Evolutionary conservation across 2,329 filamentous ascomycete genomes (phyloP).

Genomic region (Aspergillus viridinutans): DNA sequence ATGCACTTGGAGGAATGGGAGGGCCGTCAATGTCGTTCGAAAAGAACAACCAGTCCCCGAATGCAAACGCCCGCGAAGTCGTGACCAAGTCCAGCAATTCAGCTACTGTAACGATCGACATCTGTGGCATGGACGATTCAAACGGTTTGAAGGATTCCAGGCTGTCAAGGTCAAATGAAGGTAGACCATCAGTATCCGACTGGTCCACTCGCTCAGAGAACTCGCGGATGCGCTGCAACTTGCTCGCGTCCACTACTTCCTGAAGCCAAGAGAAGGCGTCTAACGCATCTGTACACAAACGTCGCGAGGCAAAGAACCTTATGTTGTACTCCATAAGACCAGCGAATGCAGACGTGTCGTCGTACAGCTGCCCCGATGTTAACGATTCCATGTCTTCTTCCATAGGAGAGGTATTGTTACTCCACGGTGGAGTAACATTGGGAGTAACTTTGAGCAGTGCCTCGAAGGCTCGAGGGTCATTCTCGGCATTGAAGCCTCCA

Average conservation of each 20-base stretch:
- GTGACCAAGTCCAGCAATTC: conserved; percentile 50
- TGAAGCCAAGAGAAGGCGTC: conserved; percentile 30
- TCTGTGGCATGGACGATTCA: conserved; percentile 30
- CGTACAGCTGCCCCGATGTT: conserved; percentile 26
- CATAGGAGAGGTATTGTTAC: conserved; percentile 15
- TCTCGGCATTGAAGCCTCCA: conserved; percentile 42
- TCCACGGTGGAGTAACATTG: conserved; percentile 31
- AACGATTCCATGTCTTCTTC: conserved; percentile 19
- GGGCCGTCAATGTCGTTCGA: conserved; percentile 52
- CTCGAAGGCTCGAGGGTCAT: conserved; percentile 43
- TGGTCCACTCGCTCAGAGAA: conserved; percentile 25
- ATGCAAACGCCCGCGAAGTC: conserved; percentile 42
- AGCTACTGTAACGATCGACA: conserved; percentile 48
- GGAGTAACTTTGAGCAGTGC: conserved; percentile 33
- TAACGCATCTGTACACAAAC: conserved; percentile 26
- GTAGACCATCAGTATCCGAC: conserved; percentile 8
- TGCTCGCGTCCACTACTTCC: conserved; percentile 33
- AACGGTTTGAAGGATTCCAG: conserved; percentile 14
- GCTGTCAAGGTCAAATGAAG: conserved; percentile 16
- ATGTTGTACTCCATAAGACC: conserved; percentile 33
- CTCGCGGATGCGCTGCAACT: conserved; percentile 28
- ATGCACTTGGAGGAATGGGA: conserved; percentile 44
- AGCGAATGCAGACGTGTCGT: conserved; percentile 30
- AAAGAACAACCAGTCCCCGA: conserved; percentile 53
- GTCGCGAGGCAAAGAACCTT: conserved; percentile 19